Conservation (phyloP, 345 rosid species). For the Citrus inodora region DNA sequence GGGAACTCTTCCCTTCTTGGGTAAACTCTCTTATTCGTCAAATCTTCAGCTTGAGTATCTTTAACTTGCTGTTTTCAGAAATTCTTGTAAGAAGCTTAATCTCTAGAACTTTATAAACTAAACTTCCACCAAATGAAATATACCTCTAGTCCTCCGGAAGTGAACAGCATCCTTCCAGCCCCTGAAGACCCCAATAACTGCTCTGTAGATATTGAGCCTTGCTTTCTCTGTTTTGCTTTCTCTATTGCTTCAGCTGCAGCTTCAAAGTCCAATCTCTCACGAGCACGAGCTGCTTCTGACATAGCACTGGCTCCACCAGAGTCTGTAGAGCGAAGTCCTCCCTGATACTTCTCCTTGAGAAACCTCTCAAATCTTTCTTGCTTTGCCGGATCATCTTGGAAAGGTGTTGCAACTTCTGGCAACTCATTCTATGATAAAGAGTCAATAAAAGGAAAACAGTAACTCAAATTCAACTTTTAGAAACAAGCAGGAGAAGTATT, state of each 20-base stretch:
- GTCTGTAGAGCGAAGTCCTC: conserved; percentile 74
- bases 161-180: conserved; percentile 62
- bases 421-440: conserved; percentile 42
- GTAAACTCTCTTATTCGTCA: conserved; percentile 31
- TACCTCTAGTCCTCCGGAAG: conserved; percentile 83
- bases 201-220: conserved; percentile 36
- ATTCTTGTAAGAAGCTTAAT: conserved; percentile 10
- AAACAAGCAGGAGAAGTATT: neutral
- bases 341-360: conserved; percentile 85
- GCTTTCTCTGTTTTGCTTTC: conserved; percentile 59
- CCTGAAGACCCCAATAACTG: conserved; percentile 46
- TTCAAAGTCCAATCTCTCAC: conserved; percentile 93
- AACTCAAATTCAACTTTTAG: neutral
- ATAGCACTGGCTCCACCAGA: conserved; percentile 49
- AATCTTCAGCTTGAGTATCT: conserved; percentile 48
- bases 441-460: conserved; percentile 13
- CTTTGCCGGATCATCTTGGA: conserved; percentile 78
- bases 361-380: conserved; percentile 93
- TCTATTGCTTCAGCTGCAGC: conserved; percentile 89
- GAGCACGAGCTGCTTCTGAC: conserved; percentile 95
- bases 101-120: conserved; percentile 11
- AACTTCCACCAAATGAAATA: conserved; percentile 3
- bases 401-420: conserved; percentile 67
- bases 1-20: conserved; percentile 92
- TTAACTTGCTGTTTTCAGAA: conserved; percentile 50